Evolutionary conservation across 345 rosid species (phyloP), one percentile per base, ranked within the genome.

Genomic region (Salix viminalis): DNA sequence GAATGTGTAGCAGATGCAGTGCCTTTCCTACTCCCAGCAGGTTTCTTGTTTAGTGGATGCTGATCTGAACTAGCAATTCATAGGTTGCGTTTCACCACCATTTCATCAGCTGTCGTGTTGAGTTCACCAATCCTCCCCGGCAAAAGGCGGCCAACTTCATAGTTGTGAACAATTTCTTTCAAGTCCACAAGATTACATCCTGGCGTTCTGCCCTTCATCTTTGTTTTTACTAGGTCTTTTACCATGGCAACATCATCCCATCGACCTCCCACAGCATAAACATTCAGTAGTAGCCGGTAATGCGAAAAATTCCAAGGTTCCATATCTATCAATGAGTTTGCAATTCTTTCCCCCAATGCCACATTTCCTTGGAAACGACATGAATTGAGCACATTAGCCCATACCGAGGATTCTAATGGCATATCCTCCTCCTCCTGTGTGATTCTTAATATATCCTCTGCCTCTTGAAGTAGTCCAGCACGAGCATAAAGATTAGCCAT

Each of bases 401-500:
- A 89, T 12, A 42, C 69, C 54, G 72, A 1, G 46, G 90, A 84
- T 34, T 90, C 90, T 21, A 84, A 77, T n/a, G 88, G 79, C 76
- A 76, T 8, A 62, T 84, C 81, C 36, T 34, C 36, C 68, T 77
- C 82, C 58, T 80, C 86, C 6, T 83, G 75, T 75, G 85, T 56
- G 73, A 76, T 82, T 82, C 86, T 86, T 56, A 92, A 67, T 58
- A 80, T 70, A 71, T 84, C 87, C 68, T 87, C 86, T 4, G 94
- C 92, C 79, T 87, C 89, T 76, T 81, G 75, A 68, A 79, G 26
- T 9, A 81, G 77, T 65, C 89, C 88, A 0, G 78, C 82, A 19
- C 64, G 68, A 30, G 84, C 76, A 74, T 88, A 89, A 42, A 92
- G 90, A 83, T 91, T 89, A 72, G 94, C 92, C 89, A 91, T 86